These are phyloP conservation scores for Phytopythium montanum DNA, from an alignment of 352 stramenopile genomes.

Conservation along the genomic window DNA sequence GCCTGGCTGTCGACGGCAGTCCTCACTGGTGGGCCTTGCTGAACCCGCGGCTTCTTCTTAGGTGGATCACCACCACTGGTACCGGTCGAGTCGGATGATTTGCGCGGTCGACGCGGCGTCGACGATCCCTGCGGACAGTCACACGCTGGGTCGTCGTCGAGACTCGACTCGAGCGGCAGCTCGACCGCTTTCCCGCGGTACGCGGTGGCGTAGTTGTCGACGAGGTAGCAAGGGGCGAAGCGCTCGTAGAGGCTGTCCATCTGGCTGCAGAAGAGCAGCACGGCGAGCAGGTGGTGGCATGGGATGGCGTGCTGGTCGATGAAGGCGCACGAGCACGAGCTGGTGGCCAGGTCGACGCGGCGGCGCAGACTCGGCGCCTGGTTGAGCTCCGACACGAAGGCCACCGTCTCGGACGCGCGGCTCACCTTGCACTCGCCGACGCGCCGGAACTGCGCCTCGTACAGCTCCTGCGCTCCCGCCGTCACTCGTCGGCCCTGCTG, in stretches of 20 bases:
- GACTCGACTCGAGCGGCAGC: slow-evolving; percentile 33
- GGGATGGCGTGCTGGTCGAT: slow-evolving; percentile 54
- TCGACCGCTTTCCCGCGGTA: slow-evolving; percentile 42
- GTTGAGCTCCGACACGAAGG: slow-evolving; percentile 51
- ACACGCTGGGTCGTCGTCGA: slow-evolving; percentile 17
- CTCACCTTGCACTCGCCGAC: slow-evolving; percentile 53
- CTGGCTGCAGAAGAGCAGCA: slow-evolving; percentile 45
- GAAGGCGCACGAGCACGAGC: slow-evolving; percentile 49
- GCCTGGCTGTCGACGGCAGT: background rate
- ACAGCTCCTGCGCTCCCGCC: slow-evolving; percentile 41
- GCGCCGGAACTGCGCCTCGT: slow-evolving; percentile 39
- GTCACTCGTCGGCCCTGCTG: slow-evolving; percentile 38
- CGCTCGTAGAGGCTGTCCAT: slow-evolving; percentile 40
- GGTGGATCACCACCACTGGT: background rate
- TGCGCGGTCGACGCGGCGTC: background rate
- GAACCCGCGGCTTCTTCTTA: slow-evolving; percentile 2
- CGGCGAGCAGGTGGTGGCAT: slow-evolving; percentile 57
- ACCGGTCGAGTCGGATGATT: background rate
- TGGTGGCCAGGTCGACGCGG: slow-evolving; percentile 40
- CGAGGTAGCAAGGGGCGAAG: slow-evolving; percentile 42
- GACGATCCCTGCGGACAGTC: slow-evolving; percentile 11
- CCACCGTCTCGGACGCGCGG: slow-evolving; percentile 40
- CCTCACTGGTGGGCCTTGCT: background rate
- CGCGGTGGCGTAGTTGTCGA: slow-evolving; percentile 29
- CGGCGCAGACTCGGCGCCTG: slow-evolving; percentile 22